These are phyloP conservation scores for Theileria equi DNA, from an alignment of 169 alveolate species.

Conservation along the genomic window DNA sequence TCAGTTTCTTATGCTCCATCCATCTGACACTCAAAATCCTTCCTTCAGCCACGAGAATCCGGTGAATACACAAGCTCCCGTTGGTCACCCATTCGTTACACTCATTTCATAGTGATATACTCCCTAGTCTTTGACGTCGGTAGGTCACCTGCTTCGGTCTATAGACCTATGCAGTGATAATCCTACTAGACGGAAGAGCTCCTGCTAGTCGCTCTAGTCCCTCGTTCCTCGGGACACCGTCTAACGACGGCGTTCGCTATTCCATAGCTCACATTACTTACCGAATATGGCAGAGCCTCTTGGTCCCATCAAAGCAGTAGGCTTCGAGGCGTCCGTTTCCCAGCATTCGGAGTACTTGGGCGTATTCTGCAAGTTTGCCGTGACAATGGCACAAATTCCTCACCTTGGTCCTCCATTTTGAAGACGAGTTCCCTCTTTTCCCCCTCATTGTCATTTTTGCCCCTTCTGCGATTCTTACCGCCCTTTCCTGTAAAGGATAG, in stretches of 20 bases:
- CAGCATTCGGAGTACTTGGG: constrained; percentile 93
- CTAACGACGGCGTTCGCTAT: background rate
- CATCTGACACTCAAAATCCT: too few relatives aligned
- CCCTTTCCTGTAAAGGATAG: constrained; percentile 92
- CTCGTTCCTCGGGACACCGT: background rate
- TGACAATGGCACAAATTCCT: background rate
- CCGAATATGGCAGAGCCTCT: constrained; percentile 95
- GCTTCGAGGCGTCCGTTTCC: constrained; percentile 98
- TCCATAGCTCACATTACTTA: background rate
- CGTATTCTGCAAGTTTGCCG: constrained; percentile 84
- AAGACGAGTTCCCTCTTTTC: constrained; percentile 91
- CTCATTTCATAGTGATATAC: too few relatives aligned
- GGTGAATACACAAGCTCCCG: too few relatives aligned
- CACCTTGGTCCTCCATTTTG: constrained; percentile 95
- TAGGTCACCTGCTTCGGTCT: too few relatives aligned
- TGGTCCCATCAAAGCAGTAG: constrained; percentile 95
- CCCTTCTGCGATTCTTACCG: constrained; percentile 96
- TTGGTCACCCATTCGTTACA: too few relatives aligned
- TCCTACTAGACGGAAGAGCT: too few relatives aligned
- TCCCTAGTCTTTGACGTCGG: too few relatives aligned
- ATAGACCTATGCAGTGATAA: too few relatives aligned
- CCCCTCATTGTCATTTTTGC: constrained; percentile 92
- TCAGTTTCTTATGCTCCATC: too few relatives aligned
- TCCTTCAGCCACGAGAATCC: too few relatives aligned
- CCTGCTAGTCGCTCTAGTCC: too few relatives aligned